A percentile compares a stretch with the other conserved stretches of the same genome.
Evolutionary conservation across 805 yeast species (phyloP).

Genomic region (Brettanomyces bruxellensis): DNA sequence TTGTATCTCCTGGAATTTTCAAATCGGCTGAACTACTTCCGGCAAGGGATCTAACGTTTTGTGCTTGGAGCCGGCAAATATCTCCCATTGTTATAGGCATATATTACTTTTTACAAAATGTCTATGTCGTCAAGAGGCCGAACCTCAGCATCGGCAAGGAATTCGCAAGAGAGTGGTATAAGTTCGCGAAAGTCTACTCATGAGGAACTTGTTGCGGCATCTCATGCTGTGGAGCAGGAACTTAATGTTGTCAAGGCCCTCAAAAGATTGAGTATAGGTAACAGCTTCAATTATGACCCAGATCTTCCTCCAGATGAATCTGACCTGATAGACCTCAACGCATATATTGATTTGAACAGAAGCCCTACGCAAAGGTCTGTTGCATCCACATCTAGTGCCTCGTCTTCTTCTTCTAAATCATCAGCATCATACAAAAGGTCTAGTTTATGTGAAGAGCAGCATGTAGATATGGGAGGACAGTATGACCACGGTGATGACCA

Average conservation of each 20-base stretch:
- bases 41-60: no score
- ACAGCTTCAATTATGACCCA: conserved; percentile 54
- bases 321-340: conserved; percentile 12
- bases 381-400: neutral
- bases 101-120: no score
- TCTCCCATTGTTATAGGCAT: no score
- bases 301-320: conserved; percentile 43
- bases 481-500: neutral
- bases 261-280: conserved; percentile 66
- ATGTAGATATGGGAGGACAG: neutral
- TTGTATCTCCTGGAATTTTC: no score
- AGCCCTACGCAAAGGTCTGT: neutral
- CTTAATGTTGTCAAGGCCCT: conserved; percentile 64
- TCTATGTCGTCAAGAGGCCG: no score
- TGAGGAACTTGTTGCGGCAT: conserved; percentile 46
- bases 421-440: neutral
- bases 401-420: neutral
- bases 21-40: no score
- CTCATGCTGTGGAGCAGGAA: conserved; percentile 69
- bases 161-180: no score
- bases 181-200: conserved; percentile 20
- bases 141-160: no score
- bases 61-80: no score
- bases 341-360: conserved; percentile 2
- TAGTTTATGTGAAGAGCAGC: neutral